phyloP scores from a whole-genome alignment of 306 rosid species.

The Canavalia ensiformis region DNA sequence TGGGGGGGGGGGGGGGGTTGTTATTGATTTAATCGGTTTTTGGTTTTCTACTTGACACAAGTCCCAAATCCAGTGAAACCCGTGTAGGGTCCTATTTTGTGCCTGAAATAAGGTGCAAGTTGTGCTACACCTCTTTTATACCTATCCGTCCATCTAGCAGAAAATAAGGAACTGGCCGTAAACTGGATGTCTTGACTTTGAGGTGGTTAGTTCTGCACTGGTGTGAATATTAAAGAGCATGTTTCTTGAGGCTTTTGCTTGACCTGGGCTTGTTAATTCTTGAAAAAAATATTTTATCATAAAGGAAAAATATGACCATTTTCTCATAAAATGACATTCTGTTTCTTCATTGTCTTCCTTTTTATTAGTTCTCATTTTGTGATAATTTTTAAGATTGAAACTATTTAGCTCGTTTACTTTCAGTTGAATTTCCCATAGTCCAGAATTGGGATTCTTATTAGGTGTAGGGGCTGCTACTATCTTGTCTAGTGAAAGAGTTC shows the following conservation, averaged over 20 bases:
- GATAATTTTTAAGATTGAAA: not conserved
- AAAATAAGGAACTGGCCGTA: not conserved
- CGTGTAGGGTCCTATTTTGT: not conserved
- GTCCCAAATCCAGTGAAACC: not conserved
- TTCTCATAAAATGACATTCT: not conserved
- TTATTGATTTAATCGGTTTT: too few relatives aligned
- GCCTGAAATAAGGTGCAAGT: not conserved
- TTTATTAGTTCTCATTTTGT: not conserved
- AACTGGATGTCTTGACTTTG: not conserved
- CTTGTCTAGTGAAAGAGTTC: not conserved
- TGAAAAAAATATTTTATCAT: not conserved
- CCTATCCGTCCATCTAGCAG: not conserved
- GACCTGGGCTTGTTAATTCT: slow-evolving; percentile 11
- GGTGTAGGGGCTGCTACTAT: not conserved
- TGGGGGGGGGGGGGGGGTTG: too few relatives aligned
- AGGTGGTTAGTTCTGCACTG: not conserved
- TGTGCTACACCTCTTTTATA: slow-evolving; percentile 3
- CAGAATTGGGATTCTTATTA: not conserved
- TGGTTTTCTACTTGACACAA: not conserved
- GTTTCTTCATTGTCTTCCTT: not conserved
- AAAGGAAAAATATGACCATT: not conserved
- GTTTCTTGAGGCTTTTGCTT: slow-evolving; percentile 14
- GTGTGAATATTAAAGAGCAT: not conserved
- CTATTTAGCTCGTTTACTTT: not conserved
- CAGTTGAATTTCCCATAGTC: slow-evolving; percentile 16